Conservation (phyloP, 306 rosid genomes). For the Prunus padus region DNA sequence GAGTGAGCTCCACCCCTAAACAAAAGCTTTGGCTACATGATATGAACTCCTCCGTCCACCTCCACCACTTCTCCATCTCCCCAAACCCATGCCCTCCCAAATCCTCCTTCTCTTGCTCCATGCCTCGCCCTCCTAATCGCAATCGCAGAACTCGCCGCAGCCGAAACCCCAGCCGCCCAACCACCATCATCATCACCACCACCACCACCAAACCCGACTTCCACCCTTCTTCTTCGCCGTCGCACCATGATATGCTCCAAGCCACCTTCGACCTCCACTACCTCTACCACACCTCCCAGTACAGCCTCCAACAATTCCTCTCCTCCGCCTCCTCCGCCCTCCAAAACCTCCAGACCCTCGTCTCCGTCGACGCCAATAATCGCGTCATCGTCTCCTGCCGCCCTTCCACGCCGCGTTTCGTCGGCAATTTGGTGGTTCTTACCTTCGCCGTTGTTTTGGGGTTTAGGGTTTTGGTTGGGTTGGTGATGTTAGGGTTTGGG, state of each 20-base stretch:
- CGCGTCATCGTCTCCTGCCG: slow-evolving; percentile 65
- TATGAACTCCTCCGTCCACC: neutral
- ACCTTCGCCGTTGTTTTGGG: slow-evolving; percentile 37
- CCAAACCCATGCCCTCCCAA: slow-evolving; percentile 4
- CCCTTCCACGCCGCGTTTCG: slow-evolving; percentile 61
- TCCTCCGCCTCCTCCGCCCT: slow-evolving; percentile 51
- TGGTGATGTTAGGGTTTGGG: slow-evolving; percentile 30
- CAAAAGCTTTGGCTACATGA: neutral
- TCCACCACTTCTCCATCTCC: neutral
- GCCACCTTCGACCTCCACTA: slow-evolving; percentile 58
- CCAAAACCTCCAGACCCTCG: slow-evolving; percentile 59
- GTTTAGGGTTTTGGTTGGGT: slow-evolving; percentile 32
- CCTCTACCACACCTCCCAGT: slow-evolving; percentile 32
- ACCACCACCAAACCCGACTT: slow-evolving; percentile 14
- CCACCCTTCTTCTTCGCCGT: slow-evolving; percentile 19
- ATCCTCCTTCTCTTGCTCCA: slow-evolving; percentile 36
- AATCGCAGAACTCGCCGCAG: slow-evolving; percentile 28
- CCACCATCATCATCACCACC: slow-evolving; percentile 22
- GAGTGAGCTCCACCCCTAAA: too few species aligned
- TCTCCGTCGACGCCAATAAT: slow-evolving; percentile 47
- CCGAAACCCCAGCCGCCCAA: slow-evolving; percentile 23
- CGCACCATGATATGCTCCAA: slow-evolving; percentile 42
- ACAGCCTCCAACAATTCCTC: slow-evolving; percentile 38
- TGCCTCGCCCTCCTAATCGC: slow-evolving; percentile 49
- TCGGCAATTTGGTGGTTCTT: slow-evolving; percentile 39